A percentile compares a stretch with the other conserved stretches of the same genome.
These are phyloP conservation scores for Spiraea crenata DNA, from an alignment of 331 rosid species.

Conservation along the genomic window DNA sequence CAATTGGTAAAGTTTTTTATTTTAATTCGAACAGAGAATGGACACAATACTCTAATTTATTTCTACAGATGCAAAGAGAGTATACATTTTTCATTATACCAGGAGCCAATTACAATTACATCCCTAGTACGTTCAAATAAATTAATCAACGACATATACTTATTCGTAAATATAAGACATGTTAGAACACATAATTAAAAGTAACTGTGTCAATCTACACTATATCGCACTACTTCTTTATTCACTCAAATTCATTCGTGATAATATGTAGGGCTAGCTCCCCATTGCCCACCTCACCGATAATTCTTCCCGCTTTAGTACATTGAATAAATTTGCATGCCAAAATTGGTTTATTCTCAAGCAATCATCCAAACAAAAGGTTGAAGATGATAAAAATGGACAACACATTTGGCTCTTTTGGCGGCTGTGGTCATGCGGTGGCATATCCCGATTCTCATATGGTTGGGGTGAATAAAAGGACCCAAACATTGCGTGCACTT, in stretches of 20 bases:
- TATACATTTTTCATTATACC: no score
- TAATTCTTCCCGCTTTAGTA: background rate
- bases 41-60: no score
- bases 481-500: background rate
- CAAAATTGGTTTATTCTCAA: background rate
- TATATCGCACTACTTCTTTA: no score
- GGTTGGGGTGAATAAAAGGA: background rate
- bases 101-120: no score
- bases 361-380: background rate
- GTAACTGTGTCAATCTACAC: no score
- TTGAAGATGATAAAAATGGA: background rate
- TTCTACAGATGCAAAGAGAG: no score
- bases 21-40: no score
- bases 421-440: background rate
- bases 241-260: background rate
- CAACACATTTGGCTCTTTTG: background rate
- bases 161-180: no score
- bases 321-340: background rate
- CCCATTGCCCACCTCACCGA: background rate
- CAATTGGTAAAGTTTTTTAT: no score
- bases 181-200: no score
- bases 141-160: no score
- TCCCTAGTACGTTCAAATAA: no score
- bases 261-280: background rate
- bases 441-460: background rate